Evolutionary conservation across 2,329 filamentous ascomycete species (phyloP), one percentile per base, ranked within the genome.

Genomic region (Monilinia laxa): DNA sequence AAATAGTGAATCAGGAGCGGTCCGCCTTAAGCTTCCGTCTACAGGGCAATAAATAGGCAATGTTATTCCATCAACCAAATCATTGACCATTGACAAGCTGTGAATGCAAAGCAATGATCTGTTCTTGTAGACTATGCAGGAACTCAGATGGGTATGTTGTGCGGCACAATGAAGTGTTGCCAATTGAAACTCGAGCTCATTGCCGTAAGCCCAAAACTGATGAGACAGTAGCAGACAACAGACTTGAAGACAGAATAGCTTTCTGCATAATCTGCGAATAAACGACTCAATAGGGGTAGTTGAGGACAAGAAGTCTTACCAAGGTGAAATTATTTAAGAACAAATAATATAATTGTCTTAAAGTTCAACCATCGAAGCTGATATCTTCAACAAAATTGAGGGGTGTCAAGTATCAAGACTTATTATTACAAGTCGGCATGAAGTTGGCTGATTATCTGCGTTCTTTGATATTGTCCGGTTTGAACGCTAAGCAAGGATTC

Each of bases 341-440:
- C 7, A 47, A 47, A 40, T 25, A 9, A 38, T 25, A 40, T 18
- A 20, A 47, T 28, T 55, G 20, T 28, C 16, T 57, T 60, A 62
- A 56, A 68, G 66, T 58, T 64, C 69, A 68, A 71, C 65, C 72
- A 74, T 74, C 56, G 70, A 70, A 69, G 70, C 66, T 38, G 58
- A 25, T 25, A 7, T 62, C 25, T 20, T 49, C 16, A 20, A 54
- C 16, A 20, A 54, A 58, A 59, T 38, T 25, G 58, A 62, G 31
- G 58, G 42, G 58, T 25, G n/a, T 51, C 42, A 35, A 53, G 28
- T 25, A 14, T 55, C 31, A 42, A 40, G 47, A 42, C 5, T 23
- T 4, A 12, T 12, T 11, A 38, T 38, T 60, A 56, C 35, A 56
- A 35, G 51, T 64, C 23, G 20, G n/a, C 20, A 25, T 51, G 42